These are phyloP conservation scores for Aspergillus coremiiformis DNA, from an alignment of 495 filamentous ascomycete genomes.

Conservation along the genomic window DNA sequence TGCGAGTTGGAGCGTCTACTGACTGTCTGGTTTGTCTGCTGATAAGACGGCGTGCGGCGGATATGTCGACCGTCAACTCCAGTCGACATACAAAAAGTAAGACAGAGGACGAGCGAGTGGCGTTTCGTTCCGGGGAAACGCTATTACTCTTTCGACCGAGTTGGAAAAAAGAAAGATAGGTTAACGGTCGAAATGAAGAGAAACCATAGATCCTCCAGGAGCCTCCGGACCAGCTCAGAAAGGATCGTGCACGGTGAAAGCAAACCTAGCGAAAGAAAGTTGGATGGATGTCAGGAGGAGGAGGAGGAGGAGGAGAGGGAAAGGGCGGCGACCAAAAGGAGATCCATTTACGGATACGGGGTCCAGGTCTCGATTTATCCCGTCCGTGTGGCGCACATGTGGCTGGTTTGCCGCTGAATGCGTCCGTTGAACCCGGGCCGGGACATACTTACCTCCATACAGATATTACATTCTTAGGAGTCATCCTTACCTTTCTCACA, in stretches of 20 bases:
- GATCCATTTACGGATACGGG: conserved; percentile 9
- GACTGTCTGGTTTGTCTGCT: conserved; percentile 14
- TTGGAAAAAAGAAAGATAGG: conserved; percentile 11
- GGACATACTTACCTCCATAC: neutral
- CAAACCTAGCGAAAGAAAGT: conserved; percentile 5
- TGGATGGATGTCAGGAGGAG: conserved; percentile 9
- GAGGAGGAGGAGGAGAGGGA: too few species aligned
- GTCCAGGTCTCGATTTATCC: conserved; percentile 16
- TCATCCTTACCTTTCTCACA: too few species aligned
- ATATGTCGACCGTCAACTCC: conserved; percentile 31
- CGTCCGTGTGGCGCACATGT: conserved; percentile 2
- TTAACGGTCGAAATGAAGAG: conserved; percentile 22
- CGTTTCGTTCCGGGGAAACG: conserved; percentile 10
- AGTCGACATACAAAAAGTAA: conserved; percentile 44
- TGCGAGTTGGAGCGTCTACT: conserved; percentile 32
- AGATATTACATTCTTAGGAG: too few species aligned
- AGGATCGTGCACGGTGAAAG: neutral
- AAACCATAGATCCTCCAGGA: conserved; percentile 28
- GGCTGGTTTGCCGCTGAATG: conserved; percentile 5
- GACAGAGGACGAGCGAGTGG: conserved; percentile 6
- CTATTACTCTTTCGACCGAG: conserved; percentile 3
- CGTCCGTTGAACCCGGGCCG: neutral
- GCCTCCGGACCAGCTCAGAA: conserved; percentile 19
- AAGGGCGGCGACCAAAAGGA: conserved; percentile 2
- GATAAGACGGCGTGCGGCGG: conserved; percentile 12